Evolutionary conservation across 371 early-diverging fungal genomes (phyloP).

Genomic region (Sporodiniella umbellata): DNA sequence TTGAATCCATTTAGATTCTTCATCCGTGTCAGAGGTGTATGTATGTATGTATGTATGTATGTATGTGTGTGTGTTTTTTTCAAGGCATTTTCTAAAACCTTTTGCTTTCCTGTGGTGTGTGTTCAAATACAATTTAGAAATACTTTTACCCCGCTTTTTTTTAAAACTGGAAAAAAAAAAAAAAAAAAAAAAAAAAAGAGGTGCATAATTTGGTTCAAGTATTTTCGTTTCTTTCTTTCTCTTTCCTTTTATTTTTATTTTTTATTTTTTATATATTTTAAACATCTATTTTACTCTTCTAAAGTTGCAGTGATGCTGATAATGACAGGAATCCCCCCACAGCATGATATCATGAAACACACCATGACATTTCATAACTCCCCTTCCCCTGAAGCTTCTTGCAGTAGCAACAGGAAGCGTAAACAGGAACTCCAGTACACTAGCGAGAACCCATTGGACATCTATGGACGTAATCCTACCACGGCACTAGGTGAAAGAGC

Average conservation of each 20-base stretch:
- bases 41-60: too few relatives aligned
- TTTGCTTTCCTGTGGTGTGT: too few relatives aligned
- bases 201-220: neutral
- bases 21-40: too few relatives aligned
- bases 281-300: neutral
- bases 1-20: too few relatives aligned
- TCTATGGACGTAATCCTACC: neutral
- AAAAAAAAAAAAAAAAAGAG: too few relatives aligned
- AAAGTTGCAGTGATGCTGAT: constrained; percentile 5
- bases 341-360: constrained; percentile 5
- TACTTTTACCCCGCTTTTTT: constrained; percentile 20
- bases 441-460: neutral
- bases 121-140: too few relatives aligned
- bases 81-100: too few relatives aligned
- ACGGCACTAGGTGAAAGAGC: too few relatives aligned
- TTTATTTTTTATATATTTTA: neutral
- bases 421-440: neutral
- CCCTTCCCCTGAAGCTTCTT: constrained; percentile 8
- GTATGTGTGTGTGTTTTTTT: too few relatives aligned
- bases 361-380: constrained; percentile 4
- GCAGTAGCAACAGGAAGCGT: constrained; percentile 4
- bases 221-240: neutral
- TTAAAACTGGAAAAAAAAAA: too few relatives aligned
- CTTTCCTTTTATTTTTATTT: constrained; percentile 3
- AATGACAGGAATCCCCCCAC: constrained; percentile 7